A percentile compares a stretch with the other conserved stretches of the same genome.
Evolutionary conservation across 306 rosid genomes (phyloP).

Genomic region (Macrotyloma uniflorum): DNA sequence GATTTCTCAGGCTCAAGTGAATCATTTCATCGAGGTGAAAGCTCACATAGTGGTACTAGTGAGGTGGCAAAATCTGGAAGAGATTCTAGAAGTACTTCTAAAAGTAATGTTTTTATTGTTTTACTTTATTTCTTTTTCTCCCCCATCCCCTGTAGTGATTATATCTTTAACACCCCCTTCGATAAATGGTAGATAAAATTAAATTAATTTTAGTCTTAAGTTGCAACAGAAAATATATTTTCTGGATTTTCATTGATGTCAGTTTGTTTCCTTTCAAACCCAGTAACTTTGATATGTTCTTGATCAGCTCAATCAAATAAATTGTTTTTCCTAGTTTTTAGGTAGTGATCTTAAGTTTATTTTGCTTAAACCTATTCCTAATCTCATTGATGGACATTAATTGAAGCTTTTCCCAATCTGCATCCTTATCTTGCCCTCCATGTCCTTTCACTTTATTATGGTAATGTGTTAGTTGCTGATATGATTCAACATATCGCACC

Average conservation of each 20-base stretch:
- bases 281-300: not conserved
- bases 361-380: not conserved
- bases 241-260: slow-evolving; percentile 17
- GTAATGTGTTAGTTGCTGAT: not conserved
- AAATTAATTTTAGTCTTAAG: slow-evolving; percentile 13
- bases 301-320: not conserved
- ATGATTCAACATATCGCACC: not conserved
- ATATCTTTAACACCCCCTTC: not conserved
- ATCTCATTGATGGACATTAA: not conserved
- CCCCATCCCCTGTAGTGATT: not conserved
- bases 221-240: slow-evolving; percentile 1
- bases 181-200: not conserved
- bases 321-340: not conserved
- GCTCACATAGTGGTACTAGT: slow-evolving; percentile 5
- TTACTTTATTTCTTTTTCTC: not conserved
- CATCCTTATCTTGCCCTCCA: not conserved
- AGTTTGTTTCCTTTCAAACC: slow-evolving; percentile 13
- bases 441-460: not conserved
- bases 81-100: slow-evolving; percentile 5
- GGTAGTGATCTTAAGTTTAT: not conserved
- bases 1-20: slow-evolving; percentile 54
- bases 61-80: not conserved
- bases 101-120: slow-evolving; percentile 34
- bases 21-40: slow-evolving; percentile 55
- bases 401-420: not conserved